Conservation (phyloP, 2,329 filamentous ascomycete genomes). For the Corniculantispora saksenae region DNA sequence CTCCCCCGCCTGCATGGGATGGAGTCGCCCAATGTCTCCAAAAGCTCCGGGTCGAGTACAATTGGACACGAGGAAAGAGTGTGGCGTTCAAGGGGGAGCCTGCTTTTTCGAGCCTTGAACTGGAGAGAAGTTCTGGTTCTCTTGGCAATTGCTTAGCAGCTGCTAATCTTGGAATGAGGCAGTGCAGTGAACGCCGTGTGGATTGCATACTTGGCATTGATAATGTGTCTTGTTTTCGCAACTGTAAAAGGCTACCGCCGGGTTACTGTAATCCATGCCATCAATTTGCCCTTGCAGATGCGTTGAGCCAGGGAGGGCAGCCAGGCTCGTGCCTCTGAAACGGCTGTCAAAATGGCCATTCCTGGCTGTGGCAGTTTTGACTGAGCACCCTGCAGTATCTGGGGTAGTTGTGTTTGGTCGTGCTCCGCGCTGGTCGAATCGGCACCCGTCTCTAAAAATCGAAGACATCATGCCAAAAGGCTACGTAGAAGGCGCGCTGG, state of each 20-base stretch:
- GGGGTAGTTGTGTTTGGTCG: no score
- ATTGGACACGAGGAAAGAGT: not conserved
- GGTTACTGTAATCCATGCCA: not conserved
- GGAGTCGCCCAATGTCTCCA: not conserved
- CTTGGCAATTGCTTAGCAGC: conserved; percentile 9
- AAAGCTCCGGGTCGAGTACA: not conserved
- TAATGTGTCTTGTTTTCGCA: not conserved
- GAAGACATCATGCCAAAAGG: not conserved
- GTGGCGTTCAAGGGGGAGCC: conserved; percentile 2
- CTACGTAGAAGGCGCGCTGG: not conserved
- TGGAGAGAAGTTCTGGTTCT: not conserved
- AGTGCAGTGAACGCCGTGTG: conserved; percentile 1
- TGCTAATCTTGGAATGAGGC: conserved; percentile 5
- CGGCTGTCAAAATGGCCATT: not conserved
- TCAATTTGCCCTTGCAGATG: not conserved
- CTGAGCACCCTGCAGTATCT: not conserved
- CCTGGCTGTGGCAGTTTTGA: not conserved
- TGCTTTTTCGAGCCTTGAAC: not conserved
- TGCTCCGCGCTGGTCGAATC: not conserved
- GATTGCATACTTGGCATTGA: conserved; percentile 9
- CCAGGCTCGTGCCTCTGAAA: not conserved
- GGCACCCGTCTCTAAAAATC: not conserved
- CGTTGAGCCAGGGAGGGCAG: not conserved
- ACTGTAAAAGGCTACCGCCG: not conserved
- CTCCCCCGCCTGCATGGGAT: not conserved